phyloP scores from a whole-genome alignment of 192 early-diverging fungal species.

The Pecoramyces ruminantium region DNA sequence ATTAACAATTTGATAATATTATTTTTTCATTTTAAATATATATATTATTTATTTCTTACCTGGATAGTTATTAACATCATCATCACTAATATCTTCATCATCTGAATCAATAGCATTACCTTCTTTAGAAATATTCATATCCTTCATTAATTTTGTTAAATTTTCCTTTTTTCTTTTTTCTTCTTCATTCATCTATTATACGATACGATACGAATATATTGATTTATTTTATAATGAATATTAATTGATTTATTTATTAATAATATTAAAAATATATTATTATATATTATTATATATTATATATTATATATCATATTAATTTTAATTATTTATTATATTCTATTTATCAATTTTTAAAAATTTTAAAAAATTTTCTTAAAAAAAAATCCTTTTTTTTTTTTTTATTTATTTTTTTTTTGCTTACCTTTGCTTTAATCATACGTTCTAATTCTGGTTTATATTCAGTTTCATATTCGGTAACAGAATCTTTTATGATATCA shows the following conservation, averaged over 20 bases:
- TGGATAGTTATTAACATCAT: neutral
- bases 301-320: too few species aligned
- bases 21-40: too few species aligned
- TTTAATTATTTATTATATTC: too few species aligned
- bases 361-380: too few species aligned
- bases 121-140: slow-evolving; percentile 54
- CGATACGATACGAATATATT: too few species aligned
- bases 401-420: slow-evolving; percentile 41
- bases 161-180: slow-evolving; percentile 21
- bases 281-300: too few species aligned
- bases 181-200: slow-evolving; percentile 44
- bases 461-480: slow-evolving; percentile 70
- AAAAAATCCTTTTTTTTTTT: slow-evolving; percentile 39
- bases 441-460: slow-evolving; percentile 72
- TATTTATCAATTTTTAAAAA: too few species aligned
- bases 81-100: neutral
- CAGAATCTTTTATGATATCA: slow-evolving; percentile 58
- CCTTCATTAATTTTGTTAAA: slow-evolving; percentile 64
- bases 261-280: too few species aligned
- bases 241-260: too few species aligned
- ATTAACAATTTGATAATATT: too few species aligned
- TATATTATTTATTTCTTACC: neutral
- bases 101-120: slow-evolving; percentile 5
- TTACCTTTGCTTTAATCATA: slow-evolving; percentile 44
- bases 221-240: too few species aligned